A percentile compares a stretch with the other conserved stretches of the same genome.
These are phyloP conservation scores for Microbotryum scabiosae DNA, from an alignment of 1,284 basidiomycete genomes.

Conservation along the genomic window DNA sequence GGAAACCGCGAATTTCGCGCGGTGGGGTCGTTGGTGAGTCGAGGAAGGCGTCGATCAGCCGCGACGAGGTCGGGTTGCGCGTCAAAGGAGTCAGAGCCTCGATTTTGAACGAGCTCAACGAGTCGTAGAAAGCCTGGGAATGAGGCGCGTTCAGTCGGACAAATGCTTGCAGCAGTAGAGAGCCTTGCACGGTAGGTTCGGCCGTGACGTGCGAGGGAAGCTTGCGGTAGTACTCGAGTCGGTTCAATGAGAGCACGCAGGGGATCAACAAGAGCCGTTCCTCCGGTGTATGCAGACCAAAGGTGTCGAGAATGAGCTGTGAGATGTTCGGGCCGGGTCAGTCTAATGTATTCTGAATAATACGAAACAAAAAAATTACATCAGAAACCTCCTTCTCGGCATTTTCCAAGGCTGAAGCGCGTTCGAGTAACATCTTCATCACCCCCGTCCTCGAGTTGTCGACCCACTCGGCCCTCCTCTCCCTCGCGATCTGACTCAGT, in stretches of 20 bases:
- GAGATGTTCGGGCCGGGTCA: conserved; percentile 3
- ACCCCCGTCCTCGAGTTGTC: conserved; percentile 57
- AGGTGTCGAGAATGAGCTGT: conserved; percentile 55
- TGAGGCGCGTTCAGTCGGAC: conserved; percentile 58
- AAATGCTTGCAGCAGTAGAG: conserved; percentile 71
- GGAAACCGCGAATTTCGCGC: conserved; percentile 61
- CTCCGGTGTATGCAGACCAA: conserved; percentile 50
- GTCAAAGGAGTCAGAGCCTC: conserved; percentile 59
- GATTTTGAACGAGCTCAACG: conserved; percentile 58
- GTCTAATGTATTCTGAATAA: background rate
- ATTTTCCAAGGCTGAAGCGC: conserved; percentile 48
- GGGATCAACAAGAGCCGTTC: conserved; percentile 51
- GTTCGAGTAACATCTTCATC: conserved; percentile 61
- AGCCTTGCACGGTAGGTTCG: conserved; percentile 67
- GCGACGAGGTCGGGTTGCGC: conserved; percentile 64
- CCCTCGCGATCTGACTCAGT: conserved; percentile 50
- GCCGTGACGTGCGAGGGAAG: conserved; percentile 16
- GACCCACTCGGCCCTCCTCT: conserved; percentile 50
- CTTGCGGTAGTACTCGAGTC: conserved; percentile 42
- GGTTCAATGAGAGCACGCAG: conserved; percentile 57
- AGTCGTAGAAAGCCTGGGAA: conserved; percentile 58
- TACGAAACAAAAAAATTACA: conserved; percentile 32
- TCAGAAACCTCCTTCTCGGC: conserved; percentile 38
- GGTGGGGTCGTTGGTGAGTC: conserved; percentile 57
- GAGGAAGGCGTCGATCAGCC: conserved; percentile 68